These are phyloP conservation scores for Debaryomycetaceae sp. DNA, from an alignment of 1,139 yeast genomes.

Conservation along the genomic window DNA sequence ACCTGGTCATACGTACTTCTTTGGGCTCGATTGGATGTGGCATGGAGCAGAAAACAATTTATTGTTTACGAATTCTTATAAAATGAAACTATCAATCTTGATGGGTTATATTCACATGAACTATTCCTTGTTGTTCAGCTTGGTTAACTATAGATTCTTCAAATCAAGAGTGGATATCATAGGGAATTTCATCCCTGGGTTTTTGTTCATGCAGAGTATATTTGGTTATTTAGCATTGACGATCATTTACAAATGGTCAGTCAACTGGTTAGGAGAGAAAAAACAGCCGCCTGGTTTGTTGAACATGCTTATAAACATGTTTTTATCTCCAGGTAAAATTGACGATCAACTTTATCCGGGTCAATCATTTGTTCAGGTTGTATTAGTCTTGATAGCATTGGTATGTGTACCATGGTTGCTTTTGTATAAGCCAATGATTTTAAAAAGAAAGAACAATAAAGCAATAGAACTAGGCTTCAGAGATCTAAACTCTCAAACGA, in stretches of 20 bases:
- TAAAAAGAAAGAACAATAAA: conserved; percentile 39
- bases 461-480: conserved; percentile 34
- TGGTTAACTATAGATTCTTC: conserved; percentile 76
- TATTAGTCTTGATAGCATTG: conserved; percentile 71
- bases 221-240: conserved; percentile 86
- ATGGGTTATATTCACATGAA: conserved; percentile 97
- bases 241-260: conserved; percentile 90
- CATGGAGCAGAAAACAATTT: conserved; percentile 93
- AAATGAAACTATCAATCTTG: conserved; percentile 91
- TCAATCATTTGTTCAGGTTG: conserved; percentile 74
- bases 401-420: conserved; percentile 95
- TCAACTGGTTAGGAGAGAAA: conserved; percentile 78
- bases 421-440: conserved; percentile 78
- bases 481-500: conserved; percentile 31
- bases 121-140: conserved; percentile 79
- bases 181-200: conserved; percentile 93
- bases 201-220: conserved; percentile 91
- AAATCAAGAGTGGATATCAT: conserved; percentile 76
- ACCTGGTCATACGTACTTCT: conserved; percentile 59
- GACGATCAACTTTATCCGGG: conserved; percentile 84
- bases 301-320: conserved; percentile 95
- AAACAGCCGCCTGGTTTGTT: conserved; percentile 88
- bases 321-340: conserved; percentile 84
- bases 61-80: conserved; percentile 87
- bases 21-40: conserved; percentile 95